Evolutionary conservation across 2,329 filamentous ascomycete species (phyloP), one percentile per base, ranked within the genome.

Genomic region (Pseudogymnoascus sp.): DNA sequence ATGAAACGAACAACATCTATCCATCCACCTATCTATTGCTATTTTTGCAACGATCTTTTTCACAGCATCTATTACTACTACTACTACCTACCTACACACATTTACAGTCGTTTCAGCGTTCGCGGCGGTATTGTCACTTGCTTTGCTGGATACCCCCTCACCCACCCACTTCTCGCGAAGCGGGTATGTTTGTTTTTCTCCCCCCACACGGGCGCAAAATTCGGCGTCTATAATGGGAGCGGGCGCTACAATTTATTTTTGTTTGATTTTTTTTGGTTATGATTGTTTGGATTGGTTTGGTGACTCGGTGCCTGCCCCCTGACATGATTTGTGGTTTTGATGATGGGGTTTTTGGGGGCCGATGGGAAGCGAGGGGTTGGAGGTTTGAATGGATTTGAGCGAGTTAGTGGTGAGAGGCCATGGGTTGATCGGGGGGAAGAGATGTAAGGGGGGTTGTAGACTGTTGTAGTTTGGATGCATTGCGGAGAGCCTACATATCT

Each of bases 101-200:
- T 57, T 57, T 57, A 57, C 29, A 57, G 51, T 57, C 29, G 51
- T 57, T 57, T 57, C 51, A 57, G 51, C 51, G 29, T 57, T 57
- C 29, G n/a, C 51, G 51, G 51, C 16, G 51, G 51, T 34, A 34
- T 31, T 29, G 26, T 54, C 16, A 11, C 11, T 57, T 57, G 16
- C 12, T 31, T 57, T 36, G 51, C 11, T 57, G 51, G 51, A 57
- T 57, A 57, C 51, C 51, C 51, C 51, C 51, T 21, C 16, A 34
- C 29, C 51, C 51, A 34, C 16, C 51, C 16, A 18, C n/a, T 34
- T 57, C 29, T 11, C 51, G n/a, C 51, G 51, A 57, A 18, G 51
- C 6, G 29, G 29, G 29, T 57, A 57, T 36, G 26, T 57, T 57
- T 36, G n/a, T 11, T 36, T 57, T 57, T n/a, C 31, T 31, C 45